These are phyloP conservation scores for Capronia coronata DNA, from an alignment of 2,329 filamentous ascomycete genomes.

Conservation along the genomic window DNA sequence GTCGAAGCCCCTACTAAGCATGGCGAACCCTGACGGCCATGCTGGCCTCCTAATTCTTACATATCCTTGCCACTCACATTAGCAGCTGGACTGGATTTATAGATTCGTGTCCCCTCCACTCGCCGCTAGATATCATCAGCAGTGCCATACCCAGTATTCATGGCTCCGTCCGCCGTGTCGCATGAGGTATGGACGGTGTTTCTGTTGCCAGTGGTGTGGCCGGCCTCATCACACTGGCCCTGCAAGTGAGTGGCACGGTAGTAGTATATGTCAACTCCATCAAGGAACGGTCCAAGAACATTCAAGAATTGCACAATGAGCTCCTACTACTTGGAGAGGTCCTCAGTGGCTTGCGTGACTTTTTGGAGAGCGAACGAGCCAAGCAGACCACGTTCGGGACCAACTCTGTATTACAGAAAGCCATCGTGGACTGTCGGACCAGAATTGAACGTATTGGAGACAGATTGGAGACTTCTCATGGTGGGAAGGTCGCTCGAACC, in stretches of 20 bases:
- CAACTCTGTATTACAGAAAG: slow-evolving; percentile 23
- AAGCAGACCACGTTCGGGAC: slow-evolving; percentile 17
- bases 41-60: no score
- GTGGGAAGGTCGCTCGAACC: slow-evolving; percentile 16
- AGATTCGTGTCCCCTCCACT: slow-evolving; percentile 2
- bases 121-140: background rate
- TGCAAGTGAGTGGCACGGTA: slow-evolving; percentile 20
- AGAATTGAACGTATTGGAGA: slow-evolving; percentile 27
- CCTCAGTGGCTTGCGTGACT: slow-evolving; percentile 23
- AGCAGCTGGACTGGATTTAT: no score
- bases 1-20: background rate
- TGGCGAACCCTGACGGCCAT: background rate
- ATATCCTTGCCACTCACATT: slow-evolving; percentile 3
- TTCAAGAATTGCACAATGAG: slow-evolving; percentile 25
- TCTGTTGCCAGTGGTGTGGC: slow-evolving; percentile 25
- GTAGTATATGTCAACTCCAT: slow-evolving; percentile 22
- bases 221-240: slow-evolving; percentile 23
- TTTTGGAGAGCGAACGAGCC: slow-evolving; percentile 17
- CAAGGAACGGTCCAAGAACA: slow-evolving; percentile 24
- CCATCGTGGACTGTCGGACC: slow-evolving; percentile 20
- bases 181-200: slow-evolving; percentile 18
- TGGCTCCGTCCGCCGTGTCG: slow-evolving; percentile 1
- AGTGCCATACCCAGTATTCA: background rate
- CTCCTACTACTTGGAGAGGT: slow-evolving; percentile 23
- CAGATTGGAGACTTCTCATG: slow-evolving; percentile 17